Evolutionary conservation across 208 protist species (phyloP).

Genomic region (Trypanosoma cruzi): DNA sequence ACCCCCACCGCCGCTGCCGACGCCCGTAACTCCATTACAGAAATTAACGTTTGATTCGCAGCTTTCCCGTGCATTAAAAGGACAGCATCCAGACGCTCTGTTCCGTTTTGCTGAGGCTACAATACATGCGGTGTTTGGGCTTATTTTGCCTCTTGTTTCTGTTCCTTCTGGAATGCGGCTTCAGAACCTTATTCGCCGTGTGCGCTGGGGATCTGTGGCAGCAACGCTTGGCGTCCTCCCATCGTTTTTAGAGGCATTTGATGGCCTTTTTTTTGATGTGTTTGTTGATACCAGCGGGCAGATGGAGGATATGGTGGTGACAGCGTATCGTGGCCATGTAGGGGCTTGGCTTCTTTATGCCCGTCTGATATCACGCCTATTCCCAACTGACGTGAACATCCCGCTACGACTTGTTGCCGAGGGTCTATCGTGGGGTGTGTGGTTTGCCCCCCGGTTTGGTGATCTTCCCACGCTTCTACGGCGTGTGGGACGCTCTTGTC

Average conservation of each 20-base stretch:
- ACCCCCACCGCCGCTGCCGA: background rate
- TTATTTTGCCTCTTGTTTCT: slow-evolving; percentile 29
- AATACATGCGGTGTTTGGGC: slow-evolving; percentile 32
- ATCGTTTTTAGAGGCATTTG: slow-evolving; percentile 34
- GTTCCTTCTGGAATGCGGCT: slow-evolving; percentile 24
- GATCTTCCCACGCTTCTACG: slow-evolving; percentile 33
- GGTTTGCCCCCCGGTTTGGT: slow-evolving; percentile 38
- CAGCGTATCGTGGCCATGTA: slow-evolving; percentile 27
- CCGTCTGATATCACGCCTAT: slow-evolving; percentile 32
- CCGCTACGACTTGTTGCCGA: slow-evolving; percentile 37
- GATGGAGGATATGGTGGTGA: slow-evolving; percentile 17
- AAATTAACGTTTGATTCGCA: slow-evolving; percentile 27
- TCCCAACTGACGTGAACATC: slow-evolving; percentile 27
- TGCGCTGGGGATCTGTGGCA: slow-evolving; percentile 29
- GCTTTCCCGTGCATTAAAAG: slow-evolving; percentile 18
- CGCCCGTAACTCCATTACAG: background rate
- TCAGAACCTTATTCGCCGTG: slow-evolving; percentile 17
- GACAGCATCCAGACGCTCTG: slow-evolving; percentile 14
- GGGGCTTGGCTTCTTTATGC: slow-evolving; percentile 36
- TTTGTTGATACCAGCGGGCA: background rate
- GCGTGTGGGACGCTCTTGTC: slow-evolving; percentile 30
- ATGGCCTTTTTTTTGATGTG: slow-evolving; percentile 45
- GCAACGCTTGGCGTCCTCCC: slow-evolving; percentile 27
- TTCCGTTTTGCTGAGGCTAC: slow-evolving; percentile 29
- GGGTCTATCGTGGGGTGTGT: slow-evolving; percentile 31